A percentile compares a stretch with the other conserved stretches of the same genome.
Evolutionary conservation across 306 rosid genomes (phyloP).

Genomic region (Comarum palustre): DNA sequence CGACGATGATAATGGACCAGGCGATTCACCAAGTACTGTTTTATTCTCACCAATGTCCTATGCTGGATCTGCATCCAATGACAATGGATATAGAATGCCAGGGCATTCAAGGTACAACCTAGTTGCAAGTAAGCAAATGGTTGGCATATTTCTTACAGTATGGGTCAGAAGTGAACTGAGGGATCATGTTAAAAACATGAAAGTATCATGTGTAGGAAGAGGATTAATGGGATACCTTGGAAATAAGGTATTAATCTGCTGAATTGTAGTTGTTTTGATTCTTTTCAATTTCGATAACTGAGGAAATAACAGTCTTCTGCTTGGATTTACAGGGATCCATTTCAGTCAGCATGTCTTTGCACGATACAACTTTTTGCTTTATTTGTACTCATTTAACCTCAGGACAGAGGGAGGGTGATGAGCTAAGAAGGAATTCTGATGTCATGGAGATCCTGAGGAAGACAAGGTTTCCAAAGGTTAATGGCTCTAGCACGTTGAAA

Average conservation of each 20-base stretch:
- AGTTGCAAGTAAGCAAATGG: constrained; percentile 99
- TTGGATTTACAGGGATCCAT: constrained; percentile 83
- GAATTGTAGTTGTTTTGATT: not conserved
- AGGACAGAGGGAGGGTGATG: constrained; percentile 97
- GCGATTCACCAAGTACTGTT: constrained; percentile 93
- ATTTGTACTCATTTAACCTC: constrained; percentile 91
- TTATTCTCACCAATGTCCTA: constrained; percentile 77
- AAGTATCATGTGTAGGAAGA: constrained; percentile 93
- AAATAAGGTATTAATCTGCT: constrained; percentile 69
- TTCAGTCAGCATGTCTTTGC: constrained; percentile 92
- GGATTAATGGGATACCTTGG: constrained; percentile 99
- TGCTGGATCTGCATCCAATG: constrained; percentile 66
- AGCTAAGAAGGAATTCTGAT: constrained; percentile 90
- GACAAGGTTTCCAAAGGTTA: constrained; percentile 91
- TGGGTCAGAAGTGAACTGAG: constrained; percentile 93
- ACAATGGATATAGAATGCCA: constrained; percentile 73
- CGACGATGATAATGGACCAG: constrained; percentile 85
- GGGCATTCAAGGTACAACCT: constrained; percentile 87
- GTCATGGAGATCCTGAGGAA: constrained; percentile 92
- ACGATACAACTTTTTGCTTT: constrained; percentile 94
- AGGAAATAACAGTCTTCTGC: constrained; percentile 23
- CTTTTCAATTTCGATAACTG: not conserved
- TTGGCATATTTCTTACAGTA: constrained; percentile 89
- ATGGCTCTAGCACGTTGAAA: constrained; percentile 59
- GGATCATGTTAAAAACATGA: constrained; percentile 89